A percentile compares a stretch with the other conserved stretches of the same genome.
Evolutionary conservation across 495 filamentous ascomycete genomes (phyloP).

Genomic region (Penicillium daleae): DNA sequence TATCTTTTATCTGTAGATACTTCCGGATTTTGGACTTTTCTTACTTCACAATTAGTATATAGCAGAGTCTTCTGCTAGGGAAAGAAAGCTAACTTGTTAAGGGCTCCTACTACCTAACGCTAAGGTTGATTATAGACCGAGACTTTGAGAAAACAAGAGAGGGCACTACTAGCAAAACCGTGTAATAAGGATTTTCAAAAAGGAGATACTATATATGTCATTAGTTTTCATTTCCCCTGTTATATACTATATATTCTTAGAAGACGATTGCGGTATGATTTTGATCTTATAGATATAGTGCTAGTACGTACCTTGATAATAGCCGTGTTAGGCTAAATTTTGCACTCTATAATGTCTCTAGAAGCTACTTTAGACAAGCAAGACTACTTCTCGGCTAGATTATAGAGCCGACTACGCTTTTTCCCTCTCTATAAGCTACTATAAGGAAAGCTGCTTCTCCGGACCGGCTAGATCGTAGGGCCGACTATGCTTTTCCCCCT

Average conservation of each 20-base stretch:
- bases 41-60: constrained; percentile 24
- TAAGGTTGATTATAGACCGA: constrained; percentile 11
- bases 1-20: constrained; percentile 17
- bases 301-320: not conserved
- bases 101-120: constrained; percentile 16
- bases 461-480: too few relatives aligned
- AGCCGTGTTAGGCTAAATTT: not conserved
- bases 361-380: too few relatives aligned
- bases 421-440: too few relatives aligned
- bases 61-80: constrained; percentile 9
- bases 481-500: too few relatives aligned
- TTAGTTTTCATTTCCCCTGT: not conserved
- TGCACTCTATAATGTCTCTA: not conserved
- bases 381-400: too few relatives aligned
- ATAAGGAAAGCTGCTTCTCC: too few relatives aligned
- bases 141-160: constrained; percentile 12
- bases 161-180: not conserved
- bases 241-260: not conserved
- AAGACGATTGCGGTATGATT: not conserved
- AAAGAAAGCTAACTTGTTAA: constrained; percentile 12
- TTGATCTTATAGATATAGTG: not conserved
- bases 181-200: not conserved
- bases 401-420: too few relatives aligned
- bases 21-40: constrained; percentile 29
- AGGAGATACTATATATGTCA: not conserved